phyloP scores from a whole-genome alignment of 2,329 filamentous ascomycete species.

The Penicillium sp. region DNA sequence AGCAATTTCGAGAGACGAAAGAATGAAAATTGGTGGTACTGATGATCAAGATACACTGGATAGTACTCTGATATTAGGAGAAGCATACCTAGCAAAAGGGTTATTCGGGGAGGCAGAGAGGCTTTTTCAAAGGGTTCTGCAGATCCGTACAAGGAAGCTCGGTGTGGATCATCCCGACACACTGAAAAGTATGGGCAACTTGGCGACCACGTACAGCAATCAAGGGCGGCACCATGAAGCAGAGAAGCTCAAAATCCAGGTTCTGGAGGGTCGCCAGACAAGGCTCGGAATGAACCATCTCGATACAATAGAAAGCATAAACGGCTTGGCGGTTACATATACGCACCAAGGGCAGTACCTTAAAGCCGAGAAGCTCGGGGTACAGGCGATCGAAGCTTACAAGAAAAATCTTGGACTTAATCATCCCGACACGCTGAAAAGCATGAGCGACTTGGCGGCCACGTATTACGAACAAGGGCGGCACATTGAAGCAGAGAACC shows the following conservation, averaged over 20 bases:
- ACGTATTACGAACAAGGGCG: not conserved
- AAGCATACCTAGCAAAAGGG: slow-evolving; percentile 18
- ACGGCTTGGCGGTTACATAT: not conserved
- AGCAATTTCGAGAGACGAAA: not conserved
- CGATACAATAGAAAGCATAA: not conserved
- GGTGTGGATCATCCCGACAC: slow-evolving; percentile 28
- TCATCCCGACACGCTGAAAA: not conserved
- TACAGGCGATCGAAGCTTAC: not conserved
- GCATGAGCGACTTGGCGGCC: not conserved
- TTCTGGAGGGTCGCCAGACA: not conserved
- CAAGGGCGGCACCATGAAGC: not conserved
- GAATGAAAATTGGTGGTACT: not conserved
- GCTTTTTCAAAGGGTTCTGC: slow-evolving; percentile 1
- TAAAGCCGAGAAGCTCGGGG: not conserved
- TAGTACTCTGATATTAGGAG: not conserved
- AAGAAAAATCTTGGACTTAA: not conserved
- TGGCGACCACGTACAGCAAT: not conserved
- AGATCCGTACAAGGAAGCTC: slow-evolving; percentile 15
- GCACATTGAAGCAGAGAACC: not conserved
- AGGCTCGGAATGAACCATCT: not conserved
- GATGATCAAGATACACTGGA: not conserved
- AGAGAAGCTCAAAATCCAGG: not conserved
- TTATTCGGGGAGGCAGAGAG: not conserved
- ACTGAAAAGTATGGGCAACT: slow-evolving; percentile 15
- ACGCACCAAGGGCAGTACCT: not conserved